Percentiles rank a stretch among this genome's conserved stretches.
These are phyloP conservation scores for Cutaneotrichosporon sp. DNA, from an alignment of 1,284 basidiomycete species.

Conservation along the genomic window DNA sequence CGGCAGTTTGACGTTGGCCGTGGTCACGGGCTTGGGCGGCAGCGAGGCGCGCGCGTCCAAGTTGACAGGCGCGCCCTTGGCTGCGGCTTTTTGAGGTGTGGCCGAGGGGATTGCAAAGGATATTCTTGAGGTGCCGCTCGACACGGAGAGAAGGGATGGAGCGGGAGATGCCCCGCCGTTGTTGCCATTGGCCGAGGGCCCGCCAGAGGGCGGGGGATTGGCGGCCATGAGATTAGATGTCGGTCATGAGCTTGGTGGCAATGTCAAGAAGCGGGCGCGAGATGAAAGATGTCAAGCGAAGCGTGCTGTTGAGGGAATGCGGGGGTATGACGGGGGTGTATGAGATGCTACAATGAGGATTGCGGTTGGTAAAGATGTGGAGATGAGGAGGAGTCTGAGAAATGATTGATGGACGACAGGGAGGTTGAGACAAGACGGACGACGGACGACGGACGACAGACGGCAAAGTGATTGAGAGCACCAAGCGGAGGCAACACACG, in stretches of 20 bases:
- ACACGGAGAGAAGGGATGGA: neutral
- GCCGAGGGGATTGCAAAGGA: slow-evolving; percentile 9
- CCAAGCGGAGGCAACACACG: neutral
- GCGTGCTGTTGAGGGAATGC: neutral
- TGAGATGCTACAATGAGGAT: neutral
- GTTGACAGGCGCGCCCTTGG: slow-evolving; percentile 5
- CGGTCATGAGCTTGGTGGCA: slow-evolving; percentile 3
- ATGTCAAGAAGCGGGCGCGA: neutral
- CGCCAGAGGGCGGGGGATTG: slow-evolving; percentile 4
- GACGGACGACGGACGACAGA: neutral
- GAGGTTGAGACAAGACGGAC: too few species aligned
- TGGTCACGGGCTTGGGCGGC: slow-evolving; percentile 2
- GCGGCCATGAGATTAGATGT: slow-evolving; percentile 8
- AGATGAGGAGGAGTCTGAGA: neutral
- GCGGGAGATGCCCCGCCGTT: slow-evolving; percentile 3
- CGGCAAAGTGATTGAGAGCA: neutral
- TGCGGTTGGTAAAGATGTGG: neutral
- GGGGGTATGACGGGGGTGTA: neutral
- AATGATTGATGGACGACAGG: neutral
- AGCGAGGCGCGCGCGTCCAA: slow-evolving; percentile 7
- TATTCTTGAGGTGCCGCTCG: slow-evolving; percentile 1
- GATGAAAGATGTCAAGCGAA: neutral
- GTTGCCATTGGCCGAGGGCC: slow-evolving; percentile 4
- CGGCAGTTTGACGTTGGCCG: neutral
- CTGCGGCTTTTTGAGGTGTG: neutral